Conservation (phyloP, 2,329 filamentous ascomycete species). For the Macroventuria anomochaeta region DNA sequence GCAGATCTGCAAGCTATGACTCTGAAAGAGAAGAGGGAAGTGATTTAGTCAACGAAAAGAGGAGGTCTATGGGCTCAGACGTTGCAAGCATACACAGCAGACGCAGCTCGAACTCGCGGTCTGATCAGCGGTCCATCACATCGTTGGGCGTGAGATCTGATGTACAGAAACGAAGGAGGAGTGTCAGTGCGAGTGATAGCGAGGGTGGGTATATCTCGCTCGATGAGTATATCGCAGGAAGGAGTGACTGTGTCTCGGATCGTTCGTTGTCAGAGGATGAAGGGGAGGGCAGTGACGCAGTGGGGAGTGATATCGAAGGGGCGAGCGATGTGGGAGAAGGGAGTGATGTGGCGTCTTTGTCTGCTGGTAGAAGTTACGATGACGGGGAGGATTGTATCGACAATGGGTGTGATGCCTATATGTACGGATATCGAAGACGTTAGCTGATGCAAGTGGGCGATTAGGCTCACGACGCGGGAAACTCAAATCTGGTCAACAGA, state of each 20-base stretch:
- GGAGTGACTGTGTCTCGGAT: conserved; percentile 2
- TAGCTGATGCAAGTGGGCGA: background rate
- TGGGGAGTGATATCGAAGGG: background rate
- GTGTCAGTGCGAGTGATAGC: background rate
- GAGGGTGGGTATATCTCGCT: conserved; percentile 14
- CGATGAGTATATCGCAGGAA: conserved; percentile 4
- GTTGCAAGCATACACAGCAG: background rate
- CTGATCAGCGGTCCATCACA: background rate
- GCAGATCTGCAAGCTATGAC: background rate
- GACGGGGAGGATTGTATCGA: conserved; percentile 8
- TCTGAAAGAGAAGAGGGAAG: background rate
- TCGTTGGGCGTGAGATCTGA: background rate
- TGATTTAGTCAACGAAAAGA: background rate
- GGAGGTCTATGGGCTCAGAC: background rate
- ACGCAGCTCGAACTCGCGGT: background rate
- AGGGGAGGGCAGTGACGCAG: conserved; percentile 6
- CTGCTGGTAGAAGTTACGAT: background rate
- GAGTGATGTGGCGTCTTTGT: conserved; percentile 5
- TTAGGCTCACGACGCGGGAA: no score
- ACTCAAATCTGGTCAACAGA: no score
- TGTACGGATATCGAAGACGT: background rate
- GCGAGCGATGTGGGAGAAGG: background rate
- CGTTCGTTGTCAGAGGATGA: background rate
- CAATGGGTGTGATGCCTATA: background rate
- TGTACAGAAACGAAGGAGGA: background rate